phyloP scores from a whole-genome alignment of 2,329 filamentous ascomycete genomes.

The Periglandula ipomoeae region DNA sequence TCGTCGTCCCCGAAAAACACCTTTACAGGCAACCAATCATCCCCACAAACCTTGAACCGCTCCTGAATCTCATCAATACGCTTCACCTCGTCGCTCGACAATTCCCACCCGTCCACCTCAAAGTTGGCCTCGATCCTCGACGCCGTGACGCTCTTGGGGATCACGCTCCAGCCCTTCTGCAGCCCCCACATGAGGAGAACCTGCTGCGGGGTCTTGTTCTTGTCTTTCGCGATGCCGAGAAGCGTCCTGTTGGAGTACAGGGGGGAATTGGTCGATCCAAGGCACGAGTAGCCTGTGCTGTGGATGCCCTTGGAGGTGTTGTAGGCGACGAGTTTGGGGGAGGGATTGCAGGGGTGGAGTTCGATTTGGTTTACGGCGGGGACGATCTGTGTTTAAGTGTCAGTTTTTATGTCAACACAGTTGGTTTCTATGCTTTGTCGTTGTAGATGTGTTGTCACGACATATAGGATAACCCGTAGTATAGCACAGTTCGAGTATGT shows the following conservation, averaged over 20 bases:
- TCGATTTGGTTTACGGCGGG: constrained; percentile 76
- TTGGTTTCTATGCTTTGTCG: no score
- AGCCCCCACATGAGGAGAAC: no score
- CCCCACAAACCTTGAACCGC: constrained; percentile 75
- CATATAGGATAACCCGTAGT: no score
- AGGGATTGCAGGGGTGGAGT: constrained; percentile 72
- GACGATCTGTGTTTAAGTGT: constrained; percentile 30
- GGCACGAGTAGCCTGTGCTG: constrained; percentile 63
- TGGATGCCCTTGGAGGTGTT: constrained; percentile 66
- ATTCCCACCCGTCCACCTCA: no score
- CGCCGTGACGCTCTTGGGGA: no score
- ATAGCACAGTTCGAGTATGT: no score
- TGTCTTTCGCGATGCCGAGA: constrained; percentile 51
- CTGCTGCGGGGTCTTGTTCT: constrained; percentile 60
- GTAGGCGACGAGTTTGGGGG: constrained; percentile 69
- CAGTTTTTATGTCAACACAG: neutral
- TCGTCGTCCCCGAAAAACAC: constrained; percentile 81
- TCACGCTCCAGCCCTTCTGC: no score
- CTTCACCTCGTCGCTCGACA: no score
- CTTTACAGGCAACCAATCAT: constrained; percentile 64
- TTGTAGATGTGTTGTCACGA: no score
- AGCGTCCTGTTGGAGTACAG: constrained; percentile 59
- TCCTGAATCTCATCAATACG: constrained; percentile 59
- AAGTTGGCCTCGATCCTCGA: no score
- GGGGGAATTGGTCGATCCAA: constrained; percentile 62